These are phyloP conservation scores for Solanum aculeatissimum DNA, from an alignment of 305 asterid genomes.

Conservation along the genomic window DNA sequence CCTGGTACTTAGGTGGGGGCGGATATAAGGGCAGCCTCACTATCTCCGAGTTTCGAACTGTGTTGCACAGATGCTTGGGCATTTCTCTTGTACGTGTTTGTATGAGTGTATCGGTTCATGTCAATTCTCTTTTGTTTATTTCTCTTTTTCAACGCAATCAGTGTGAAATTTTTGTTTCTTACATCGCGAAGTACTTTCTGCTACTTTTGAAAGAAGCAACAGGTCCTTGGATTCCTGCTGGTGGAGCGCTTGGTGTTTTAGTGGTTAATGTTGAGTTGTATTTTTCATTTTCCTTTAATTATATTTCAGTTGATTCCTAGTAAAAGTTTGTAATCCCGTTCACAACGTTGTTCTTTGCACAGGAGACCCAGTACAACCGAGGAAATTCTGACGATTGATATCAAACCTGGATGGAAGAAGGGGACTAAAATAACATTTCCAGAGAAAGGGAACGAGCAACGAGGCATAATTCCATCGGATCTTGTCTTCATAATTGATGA, in stretches of 20 bases:
- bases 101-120: not conserved
- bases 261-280: not conserved
- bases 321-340: not conserved
- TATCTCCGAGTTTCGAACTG: not conserved
- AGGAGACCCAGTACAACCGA: slow-evolving; percentile 61
- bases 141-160: not conserved
- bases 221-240: not conserved
- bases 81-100: not conserved
- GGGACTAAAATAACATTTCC: slow-evolving; percentile 89
- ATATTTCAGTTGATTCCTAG: not conserved
- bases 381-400: slow-evolving; percentile 68
- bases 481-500: slow-evolving; percentile 76
- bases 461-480: slow-evolving; percentile 73
- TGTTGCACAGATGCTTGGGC: not conserved
- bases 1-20: not conserved
- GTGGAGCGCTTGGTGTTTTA: not conserved
- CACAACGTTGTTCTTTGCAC: slow-evolving; percentile 4
- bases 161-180: not conserved
- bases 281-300: not conserved
- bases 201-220: not conserved
- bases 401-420: slow-evolving; percentile 92
- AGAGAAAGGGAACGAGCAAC: slow-evolving; percentile 73
- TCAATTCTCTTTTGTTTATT: not conserved
- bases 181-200: not conserved
- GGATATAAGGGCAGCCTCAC: not conserved